A percentile compares a stretch with the other conserved stretches of the same genome.
These are phyloP conservation scores for Tuber indicum DNA, from an alignment of 495 filamentous ascomycete genomes.

Conservation along the genomic window DNA sequence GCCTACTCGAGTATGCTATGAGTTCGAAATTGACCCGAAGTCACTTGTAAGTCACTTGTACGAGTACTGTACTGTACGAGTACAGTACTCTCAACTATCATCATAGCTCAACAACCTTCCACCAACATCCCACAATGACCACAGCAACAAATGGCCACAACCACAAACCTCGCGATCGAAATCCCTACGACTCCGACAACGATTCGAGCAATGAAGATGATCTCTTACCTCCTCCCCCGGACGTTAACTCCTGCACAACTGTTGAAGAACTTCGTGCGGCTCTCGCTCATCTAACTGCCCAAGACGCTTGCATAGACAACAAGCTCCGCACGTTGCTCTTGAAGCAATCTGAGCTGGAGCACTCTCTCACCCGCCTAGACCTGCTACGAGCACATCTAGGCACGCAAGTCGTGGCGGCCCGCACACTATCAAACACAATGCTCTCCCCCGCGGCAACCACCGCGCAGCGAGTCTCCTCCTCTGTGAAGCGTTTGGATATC, in stretches of 20 bases:
- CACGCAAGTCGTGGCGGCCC: constrained; percentile 75
- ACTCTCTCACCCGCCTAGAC: constrained; percentile 80
- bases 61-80: background rate
- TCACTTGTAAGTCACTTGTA: constrained; percentile 3
- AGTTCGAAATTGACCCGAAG: constrained; percentile 1
- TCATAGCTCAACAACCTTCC: background rate
- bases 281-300: constrained; percentile 63
- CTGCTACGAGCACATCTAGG: constrained; percentile 81
- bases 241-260: constrained; percentile 63
- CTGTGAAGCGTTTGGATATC: constrained; percentile 76
- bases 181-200: constrained; percentile 16
- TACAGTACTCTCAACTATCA: background rate
- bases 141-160: constrained; percentile 9
- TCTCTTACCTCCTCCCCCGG: constrained; percentile 34
- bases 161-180: background rate
- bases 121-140: constrained; percentile 11
- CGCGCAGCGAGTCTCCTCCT: constrained; percentile 74
- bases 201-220: constrained; percentile 9
- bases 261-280: constrained; percentile 71
- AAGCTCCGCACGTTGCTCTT: constrained; percentile 68
- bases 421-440: constrained; percentile 79
- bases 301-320: constrained; percentile 65
- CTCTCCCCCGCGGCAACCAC: constrained; percentile 76
- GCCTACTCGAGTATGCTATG: background rate
- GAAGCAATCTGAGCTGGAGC: constrained; percentile 74